Conservation (phyloP, 2,329 filamentous ascomycete species). For the Cladosporium sp. region DNA sequence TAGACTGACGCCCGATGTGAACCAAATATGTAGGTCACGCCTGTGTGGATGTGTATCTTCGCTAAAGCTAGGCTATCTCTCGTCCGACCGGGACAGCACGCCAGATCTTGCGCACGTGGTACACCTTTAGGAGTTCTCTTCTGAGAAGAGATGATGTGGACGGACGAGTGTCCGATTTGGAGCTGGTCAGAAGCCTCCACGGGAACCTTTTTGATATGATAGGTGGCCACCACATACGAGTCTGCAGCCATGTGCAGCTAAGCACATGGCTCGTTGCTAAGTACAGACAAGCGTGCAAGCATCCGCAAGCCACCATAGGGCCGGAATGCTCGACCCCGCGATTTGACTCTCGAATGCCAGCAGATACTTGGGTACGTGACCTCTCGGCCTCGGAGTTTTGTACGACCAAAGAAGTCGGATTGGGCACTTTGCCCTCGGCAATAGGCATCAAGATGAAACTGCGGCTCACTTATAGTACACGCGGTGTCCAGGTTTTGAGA, state of each 20-base stretch:
- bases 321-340: constrained; percentile 4
- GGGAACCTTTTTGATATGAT: not conserved
- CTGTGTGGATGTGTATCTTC: no score
- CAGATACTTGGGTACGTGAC: not conserved
- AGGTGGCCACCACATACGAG: not conserved
- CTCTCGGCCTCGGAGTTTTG: not conserved
- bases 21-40: no score
- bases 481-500: not conserved
- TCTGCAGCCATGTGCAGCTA: not conserved
- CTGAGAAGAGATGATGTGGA: not conserved
- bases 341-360: not conserved
- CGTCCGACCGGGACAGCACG: not conserved
- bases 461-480: not conserved
- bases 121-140: not conserved
- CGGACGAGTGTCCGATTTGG: not conserved
- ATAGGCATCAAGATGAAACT: not conserved
- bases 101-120: no score
- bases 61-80: not conserved
- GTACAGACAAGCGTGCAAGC: constrained; percentile 5
- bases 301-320: not conserved
- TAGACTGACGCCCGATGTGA: no score
- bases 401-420: not conserved
- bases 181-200: not conserved
- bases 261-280: constrained; percentile 7
- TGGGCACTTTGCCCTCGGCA: not conserved